A percentile compares a stretch with the other conserved stretches of the same genome.
Evolutionary conservation across 2,329 filamentous ascomycete species (phyloP).

Genomic region (Aspergillus persii): DNA sequence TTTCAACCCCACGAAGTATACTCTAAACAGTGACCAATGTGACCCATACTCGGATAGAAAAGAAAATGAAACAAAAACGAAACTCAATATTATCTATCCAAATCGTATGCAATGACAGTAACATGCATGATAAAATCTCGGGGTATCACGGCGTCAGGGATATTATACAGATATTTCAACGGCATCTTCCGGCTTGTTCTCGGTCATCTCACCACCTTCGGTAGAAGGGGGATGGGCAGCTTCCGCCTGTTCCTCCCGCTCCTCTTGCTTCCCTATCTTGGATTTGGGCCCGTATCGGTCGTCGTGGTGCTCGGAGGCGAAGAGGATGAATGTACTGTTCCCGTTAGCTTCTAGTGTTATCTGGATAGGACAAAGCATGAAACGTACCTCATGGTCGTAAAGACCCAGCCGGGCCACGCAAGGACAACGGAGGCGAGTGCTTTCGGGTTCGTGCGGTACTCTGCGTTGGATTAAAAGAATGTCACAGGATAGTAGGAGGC

Average conservation of each 20-base stretch:
- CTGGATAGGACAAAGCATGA: background rate
- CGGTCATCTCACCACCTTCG: background rate
- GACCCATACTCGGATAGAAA: too few species aligned
- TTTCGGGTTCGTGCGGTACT: background rate
- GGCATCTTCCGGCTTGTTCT: background rate
- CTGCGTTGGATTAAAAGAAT: too few species aligned
- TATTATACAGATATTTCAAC: background rate
- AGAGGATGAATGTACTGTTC: slow-evolving; percentile 26
- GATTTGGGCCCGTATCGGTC: slow-evolving; percentile 21
- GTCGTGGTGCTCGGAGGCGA: slow-evolving; percentile 34
- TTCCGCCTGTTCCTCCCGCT: background rate
- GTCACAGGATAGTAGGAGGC: too few species aligned
- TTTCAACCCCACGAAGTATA: too few species aligned
- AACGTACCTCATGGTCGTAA: background rate
- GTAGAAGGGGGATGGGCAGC: background rate
- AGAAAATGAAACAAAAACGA: too few species aligned
- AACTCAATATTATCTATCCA: background rate
- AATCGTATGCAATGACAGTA: background rate
- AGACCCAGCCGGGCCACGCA: background rate
- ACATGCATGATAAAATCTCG: background rate
- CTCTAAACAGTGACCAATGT: too few species aligned
- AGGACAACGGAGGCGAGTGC: background rate
- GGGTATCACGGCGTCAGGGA: background rate
- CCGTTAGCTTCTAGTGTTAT: background rate
- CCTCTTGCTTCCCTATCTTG: background rate